phyloP scores from a whole-genome alignment of 2,329 filamentous ascomycete species.

The Colletotrichum trifolii region DNA sequence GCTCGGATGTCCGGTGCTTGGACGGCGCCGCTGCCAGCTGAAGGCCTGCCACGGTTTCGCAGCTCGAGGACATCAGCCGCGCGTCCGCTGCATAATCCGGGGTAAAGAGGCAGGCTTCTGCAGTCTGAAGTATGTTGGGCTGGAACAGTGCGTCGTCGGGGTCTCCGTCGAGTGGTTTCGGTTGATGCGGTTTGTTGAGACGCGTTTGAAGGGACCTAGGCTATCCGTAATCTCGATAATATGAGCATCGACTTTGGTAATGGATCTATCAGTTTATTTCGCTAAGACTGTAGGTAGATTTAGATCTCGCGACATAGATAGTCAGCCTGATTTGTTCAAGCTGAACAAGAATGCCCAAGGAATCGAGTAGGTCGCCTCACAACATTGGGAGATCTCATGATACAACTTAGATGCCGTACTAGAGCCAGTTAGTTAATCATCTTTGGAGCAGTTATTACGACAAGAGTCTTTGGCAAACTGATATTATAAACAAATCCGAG shows the following conservation, averaged over 20 bases:
- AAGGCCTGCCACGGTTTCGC: slow-evolving; percentile 13
- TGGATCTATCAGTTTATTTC: no score
- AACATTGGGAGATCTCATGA: background rate
- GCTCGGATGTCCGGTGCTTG: slow-evolving; percentile 21
- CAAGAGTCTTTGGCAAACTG: no score
- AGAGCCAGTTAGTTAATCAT: no score
- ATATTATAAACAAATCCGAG: no score
- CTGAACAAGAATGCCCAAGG: no score
- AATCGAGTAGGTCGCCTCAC: no score
- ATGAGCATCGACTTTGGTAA: background rate
- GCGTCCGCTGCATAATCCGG: slow-evolving; percentile 5
- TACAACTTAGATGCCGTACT: background rate
- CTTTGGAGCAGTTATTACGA: no score
- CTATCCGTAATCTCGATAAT: background rate
- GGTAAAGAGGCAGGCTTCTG: background rate
- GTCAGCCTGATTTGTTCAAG: no score
- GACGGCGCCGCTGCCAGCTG: slow-evolving; percentile 7
- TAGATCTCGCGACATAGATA: no score
- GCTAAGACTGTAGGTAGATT: no score
- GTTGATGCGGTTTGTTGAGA: background rate
- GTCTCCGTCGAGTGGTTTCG: background rate
- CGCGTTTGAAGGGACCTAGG: background rate
- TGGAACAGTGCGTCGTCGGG: slow-evolving; percentile 2
- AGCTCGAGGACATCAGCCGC: slow-evolving; percentile 4
- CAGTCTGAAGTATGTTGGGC: background rate